Evolutionary conservation across 305 asterid species (phyloP).

Genomic region (Fraxinus sp.): DNA sequence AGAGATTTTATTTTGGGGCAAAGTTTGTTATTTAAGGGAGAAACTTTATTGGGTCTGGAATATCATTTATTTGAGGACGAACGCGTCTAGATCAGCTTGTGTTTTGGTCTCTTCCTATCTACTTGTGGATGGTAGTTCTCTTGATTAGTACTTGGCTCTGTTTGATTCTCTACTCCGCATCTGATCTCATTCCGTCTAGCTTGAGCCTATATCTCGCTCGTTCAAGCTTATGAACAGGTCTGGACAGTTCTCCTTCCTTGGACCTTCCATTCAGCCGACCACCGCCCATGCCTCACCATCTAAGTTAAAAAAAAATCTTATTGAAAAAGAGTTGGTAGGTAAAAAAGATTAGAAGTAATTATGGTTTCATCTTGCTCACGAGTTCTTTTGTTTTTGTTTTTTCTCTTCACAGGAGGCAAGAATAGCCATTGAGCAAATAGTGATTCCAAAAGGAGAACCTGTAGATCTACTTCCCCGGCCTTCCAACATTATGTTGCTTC

Average conservation of each 20-base stretch:
- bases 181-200: neutral
- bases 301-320: neutral
- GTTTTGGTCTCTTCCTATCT: no score
- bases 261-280: no score
- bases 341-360: neutral
- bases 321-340: neutral
- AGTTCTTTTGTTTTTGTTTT: neutral
- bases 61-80: neutral
- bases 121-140: no score
- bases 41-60: neutral
- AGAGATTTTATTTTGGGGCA: neutral
- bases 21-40: neutral
- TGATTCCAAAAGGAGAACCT: slow-evolving; percentile 78
- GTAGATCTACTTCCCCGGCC: slow-evolving; percentile 85
- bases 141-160: no score
- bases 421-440: slow-evolving; percentile 75
- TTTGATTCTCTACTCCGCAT: no score
- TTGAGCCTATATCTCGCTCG: no score
- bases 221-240: no score
- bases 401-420: slow-evolving; percentile 70
- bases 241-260: no score
- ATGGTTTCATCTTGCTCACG: neutral
- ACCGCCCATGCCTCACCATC: no score
- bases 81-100: no score
- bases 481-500: slow-evolving; percentile 64